Percentiles rank a stretch among this genome's conserved stretches.
These are phyloP conservation scores for Cajanus cajan DNA, from an alignment of 306 rosid species.

Conservation along the genomic window DNA sequence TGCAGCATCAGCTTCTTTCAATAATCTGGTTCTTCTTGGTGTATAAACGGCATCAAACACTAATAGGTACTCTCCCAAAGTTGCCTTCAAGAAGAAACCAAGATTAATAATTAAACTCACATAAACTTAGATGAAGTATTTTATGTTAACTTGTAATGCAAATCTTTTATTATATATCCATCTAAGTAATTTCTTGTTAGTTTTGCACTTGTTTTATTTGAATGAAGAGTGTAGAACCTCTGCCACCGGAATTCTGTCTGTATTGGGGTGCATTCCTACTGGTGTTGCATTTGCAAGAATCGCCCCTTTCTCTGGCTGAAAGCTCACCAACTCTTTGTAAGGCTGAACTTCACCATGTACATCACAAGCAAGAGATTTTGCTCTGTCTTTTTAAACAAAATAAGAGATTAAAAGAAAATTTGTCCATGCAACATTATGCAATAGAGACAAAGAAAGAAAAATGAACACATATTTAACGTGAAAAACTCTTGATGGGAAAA, in stretches of 20 bases:
- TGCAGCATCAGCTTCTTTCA: slow-evolving; percentile 50
- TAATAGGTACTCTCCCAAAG: slow-evolving; percentile 40
- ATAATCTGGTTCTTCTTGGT: slow-evolving; percentile 43
- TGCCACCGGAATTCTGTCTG: slow-evolving; percentile 45
- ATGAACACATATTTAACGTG: too few relatives aligned
- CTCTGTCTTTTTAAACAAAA: slow-evolving; percentile 38
- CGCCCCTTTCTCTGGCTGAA: slow-evolving; percentile 50
- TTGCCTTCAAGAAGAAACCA: slow-evolving; percentile 27
- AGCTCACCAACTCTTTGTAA: slow-evolving; percentile 33
- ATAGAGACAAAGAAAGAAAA: not conserved
- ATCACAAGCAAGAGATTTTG: slow-evolving; percentile 48
- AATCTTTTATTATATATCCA: not conserved
- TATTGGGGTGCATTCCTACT: slow-evolving; percentile 53
- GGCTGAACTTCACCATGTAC: slow-evolving; percentile 42
- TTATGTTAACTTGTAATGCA: not conserved
- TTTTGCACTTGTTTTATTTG: not conserved
- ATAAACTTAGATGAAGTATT: too few relatives aligned
- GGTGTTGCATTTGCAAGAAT: slow-evolving; percentile 58
- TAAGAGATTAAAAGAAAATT: not conserved
- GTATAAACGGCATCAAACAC: slow-evolving; percentile 52
- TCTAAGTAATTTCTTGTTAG: not conserved
- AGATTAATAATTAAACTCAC: not conserved
- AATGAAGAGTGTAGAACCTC: slow-evolving; percentile 31
- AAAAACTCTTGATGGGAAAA: not conserved
- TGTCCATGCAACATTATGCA: not conserved